Base-by-base conservation (phyloP, 2,329 filamentous ascomycete species). In the Ophiostoma novo-ulmi region DNA sequence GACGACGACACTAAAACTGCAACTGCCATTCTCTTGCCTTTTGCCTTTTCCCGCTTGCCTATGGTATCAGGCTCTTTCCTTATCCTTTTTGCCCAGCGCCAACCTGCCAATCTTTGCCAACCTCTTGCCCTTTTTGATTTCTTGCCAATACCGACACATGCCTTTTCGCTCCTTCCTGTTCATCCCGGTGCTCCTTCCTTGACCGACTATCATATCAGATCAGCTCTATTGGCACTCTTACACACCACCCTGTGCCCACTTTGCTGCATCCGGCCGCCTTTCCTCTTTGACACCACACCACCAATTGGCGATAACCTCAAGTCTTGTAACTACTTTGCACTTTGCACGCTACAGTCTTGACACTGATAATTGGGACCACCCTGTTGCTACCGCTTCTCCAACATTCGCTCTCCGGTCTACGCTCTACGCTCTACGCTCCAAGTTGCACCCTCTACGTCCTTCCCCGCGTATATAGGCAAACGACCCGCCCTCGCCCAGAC, bases 181-280 rank as follows among this genome's bases (percentile, higher is more conserved):
- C 65, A 20, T 67, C 39, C 65, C 38, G n/a, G 13, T 39, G n/a
- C 65, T 35, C 65, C 38, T 48, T 44, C 65, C 39, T 26, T 67
- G 38, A 22, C 39, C 39, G 38, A 48, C 65, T 8, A 11, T 20
- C 44, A 48, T n/a, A 48, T 48, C 44, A n/a, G 44, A 48, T n/a
- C 44, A 48, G 44, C 17, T 41, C 14, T 22, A 26, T 39, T 22
- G 20, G 31, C 38, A 38, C 36, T 66, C 35, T 41, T 22, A 31
- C 39, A 66, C 65, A 44, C 22, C 22, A 44, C 65, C n/a, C 36
- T 67, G 65, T 44, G 39, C 65, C 65, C 65, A 67, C 65, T 67
- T 67, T 67, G 65, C 65, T 67, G 65, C 65, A 67, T 67, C 65
- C 65, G 65, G 22, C 65, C 65, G 39, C 65, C 13, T 22, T 67